Evolutionary conservation across 2,329 filamentous ascomycete species (phyloP).

Genomic region (Mycosphaerelloides madeirae): DNA sequence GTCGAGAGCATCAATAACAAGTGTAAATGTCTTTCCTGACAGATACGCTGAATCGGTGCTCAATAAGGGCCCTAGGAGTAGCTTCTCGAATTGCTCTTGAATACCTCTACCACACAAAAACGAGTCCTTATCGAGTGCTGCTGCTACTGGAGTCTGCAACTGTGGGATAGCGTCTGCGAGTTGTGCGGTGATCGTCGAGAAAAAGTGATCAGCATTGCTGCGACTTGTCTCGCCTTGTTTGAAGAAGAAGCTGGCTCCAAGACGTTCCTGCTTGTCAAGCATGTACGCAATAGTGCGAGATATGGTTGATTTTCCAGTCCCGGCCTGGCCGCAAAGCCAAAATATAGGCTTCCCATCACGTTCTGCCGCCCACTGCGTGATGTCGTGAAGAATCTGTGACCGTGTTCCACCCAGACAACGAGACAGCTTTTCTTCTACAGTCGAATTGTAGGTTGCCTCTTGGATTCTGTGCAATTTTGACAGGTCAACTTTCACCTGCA

Average conservation of each 20-base stretch:
- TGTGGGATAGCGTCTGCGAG: conserved; percentile 6
- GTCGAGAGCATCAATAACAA: conserved; percentile 16
- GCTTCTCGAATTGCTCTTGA: conserved; percentile 11
- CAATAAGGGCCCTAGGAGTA: conserved; percentile 9
- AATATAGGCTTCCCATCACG: no score
- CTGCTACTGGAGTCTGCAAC: not conserved
- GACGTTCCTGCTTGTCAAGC: no score
- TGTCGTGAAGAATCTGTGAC: no score
- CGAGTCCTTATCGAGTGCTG: no score
- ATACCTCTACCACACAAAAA: conserved; percentile 5
- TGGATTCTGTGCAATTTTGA: not conserved
- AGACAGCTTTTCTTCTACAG: not conserved
- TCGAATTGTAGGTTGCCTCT: not conserved
- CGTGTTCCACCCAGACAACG: no score
- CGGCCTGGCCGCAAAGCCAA: no score
- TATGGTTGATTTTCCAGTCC: no score
- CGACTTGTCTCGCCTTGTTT: conserved; percentile 10
- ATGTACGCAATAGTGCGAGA: no score
- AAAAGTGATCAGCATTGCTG: conserved; percentile 10
- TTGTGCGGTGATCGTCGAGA: conserved; percentile 14
- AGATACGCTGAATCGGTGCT: no score
- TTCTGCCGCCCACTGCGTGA: no score
- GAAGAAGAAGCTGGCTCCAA: no score
- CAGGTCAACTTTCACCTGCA: not conserved
- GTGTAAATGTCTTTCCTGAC: conserved; percentile 14